Percentiles rank a stretch among this genome's conserved stretches.
Conservation (phyloP, 768 basidiomycete genomes). For the Phylloporus sp. region DNA sequence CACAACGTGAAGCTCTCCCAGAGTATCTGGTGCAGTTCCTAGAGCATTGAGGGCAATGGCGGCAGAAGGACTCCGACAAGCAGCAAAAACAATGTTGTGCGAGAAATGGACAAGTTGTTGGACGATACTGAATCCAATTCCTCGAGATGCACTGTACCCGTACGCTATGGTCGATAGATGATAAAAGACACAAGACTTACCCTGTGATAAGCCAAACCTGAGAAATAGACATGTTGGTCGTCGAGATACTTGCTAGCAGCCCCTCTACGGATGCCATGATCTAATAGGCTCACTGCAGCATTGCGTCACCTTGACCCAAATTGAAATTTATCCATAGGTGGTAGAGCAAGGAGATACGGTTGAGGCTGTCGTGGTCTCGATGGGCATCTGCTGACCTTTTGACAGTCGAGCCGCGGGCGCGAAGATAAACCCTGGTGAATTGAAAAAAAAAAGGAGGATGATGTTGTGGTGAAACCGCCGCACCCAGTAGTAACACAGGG, state of each 20-base stretch:
- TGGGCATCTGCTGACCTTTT: too few relatives aligned
- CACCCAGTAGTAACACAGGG: too few relatives aligned
- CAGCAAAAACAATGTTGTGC: conserved; percentile 8
- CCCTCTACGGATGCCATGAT: not conserved
- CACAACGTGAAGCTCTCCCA: conserved; percentile 26
- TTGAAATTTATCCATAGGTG: too few relatives aligned
- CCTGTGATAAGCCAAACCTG: conserved; percentile 11
- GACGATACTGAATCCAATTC: conserved; percentile 7
- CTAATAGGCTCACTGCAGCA: not conserved
- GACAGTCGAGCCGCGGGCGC: too few relatives aligned
- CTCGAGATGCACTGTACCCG: conserved; percentile 4
- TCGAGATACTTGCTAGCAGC: not conserved
- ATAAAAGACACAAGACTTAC: not conserved
- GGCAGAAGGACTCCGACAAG: conserved; percentile 1
- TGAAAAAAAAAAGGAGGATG: too few relatives aligned
- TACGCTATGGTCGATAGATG: not conserved
- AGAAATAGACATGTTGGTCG: not conserved
- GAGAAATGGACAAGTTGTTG: conserved; percentile 1
- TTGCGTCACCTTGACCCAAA: not conserved
- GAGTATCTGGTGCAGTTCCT: not conserved
- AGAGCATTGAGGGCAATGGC: not conserved
- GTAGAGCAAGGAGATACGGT: too few relatives aligned
- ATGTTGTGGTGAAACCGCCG: too few relatives aligned
- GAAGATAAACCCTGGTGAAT: too few relatives aligned
- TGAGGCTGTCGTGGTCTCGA: too few relatives aligned